A percentile compares a stretch with the other conserved stretches of the same genome.
These are phyloP conservation scores for Phialophora macrospora DNA, from an alignment of 2,329 filamentous ascomycete species.

Conservation along the genomic window DNA sequence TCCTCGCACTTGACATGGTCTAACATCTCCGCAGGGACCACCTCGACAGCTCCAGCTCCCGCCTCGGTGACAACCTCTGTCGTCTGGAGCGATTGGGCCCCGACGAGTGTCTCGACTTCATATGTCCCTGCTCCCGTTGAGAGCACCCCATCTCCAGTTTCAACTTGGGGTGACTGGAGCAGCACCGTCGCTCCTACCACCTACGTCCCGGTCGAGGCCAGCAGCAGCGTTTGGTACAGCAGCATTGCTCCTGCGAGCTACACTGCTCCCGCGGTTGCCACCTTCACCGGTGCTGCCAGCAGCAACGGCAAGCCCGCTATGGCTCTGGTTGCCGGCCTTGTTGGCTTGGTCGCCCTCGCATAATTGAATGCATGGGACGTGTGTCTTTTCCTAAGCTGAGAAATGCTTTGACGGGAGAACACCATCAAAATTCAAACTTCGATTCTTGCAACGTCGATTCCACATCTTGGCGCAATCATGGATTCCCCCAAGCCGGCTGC, in stretches of 20 bases:
- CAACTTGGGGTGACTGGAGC: background rate
- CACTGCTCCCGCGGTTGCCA: constrained; percentile 23
- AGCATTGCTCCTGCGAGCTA: constrained; percentile 21
- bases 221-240: constrained; percentile 17
- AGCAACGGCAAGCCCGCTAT: constrained; percentile 38
- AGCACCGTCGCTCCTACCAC: background rate
- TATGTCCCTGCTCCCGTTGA: constrained; percentile 16
- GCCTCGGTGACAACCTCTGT: constrained; percentile 7
- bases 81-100: constrained; percentile 15
- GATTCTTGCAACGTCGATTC: background rate
- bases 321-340: constrained; percentile 33
- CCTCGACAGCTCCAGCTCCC: constrained; percentile 11
- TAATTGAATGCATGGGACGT: constrained; percentile 16
- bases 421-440: background rate
- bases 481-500: background rate
- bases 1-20: constrained; percentile 31
- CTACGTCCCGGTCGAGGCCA: constrained; percentile 12
- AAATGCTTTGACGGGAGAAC: background rate
- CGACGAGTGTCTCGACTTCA: constrained; percentile 9
- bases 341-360: constrained; percentile 34
- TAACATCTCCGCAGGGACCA: constrained; percentile 24
- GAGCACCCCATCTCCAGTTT: background rate
- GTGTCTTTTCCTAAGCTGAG: background rate
- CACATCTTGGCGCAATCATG: too few species aligned
- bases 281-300: constrained; percentile 33